Conservation (phyloP, 2,329 filamentous ascomycete genomes). For the Atkinsonella hypoxylon region DNA sequence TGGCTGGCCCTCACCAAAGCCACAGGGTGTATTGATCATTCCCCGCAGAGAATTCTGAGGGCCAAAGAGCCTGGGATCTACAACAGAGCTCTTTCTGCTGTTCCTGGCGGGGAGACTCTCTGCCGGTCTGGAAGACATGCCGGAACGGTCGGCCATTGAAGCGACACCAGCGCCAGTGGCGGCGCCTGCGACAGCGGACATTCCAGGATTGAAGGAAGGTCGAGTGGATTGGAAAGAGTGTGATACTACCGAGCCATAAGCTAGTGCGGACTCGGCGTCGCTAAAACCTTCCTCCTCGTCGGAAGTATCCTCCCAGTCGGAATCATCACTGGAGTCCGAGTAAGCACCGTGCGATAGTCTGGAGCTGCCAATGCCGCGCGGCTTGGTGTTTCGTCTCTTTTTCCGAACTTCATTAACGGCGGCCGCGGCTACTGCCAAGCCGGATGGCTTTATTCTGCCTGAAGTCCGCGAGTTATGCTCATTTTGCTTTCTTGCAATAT, state of each 20-base stretch:
- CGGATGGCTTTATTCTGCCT: slow-evolving; percentile 17
- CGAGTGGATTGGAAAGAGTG: slow-evolving; percentile 12
- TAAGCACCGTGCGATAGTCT: slow-evolving; percentile 24
- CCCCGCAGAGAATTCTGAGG: slow-evolving; percentile 49
- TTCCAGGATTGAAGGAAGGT: background rate
- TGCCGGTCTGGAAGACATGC: background rate
- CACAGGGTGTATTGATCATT: slow-evolving; percentile 38
- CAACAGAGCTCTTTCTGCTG: slow-evolving; percentile 34
- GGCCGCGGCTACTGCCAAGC: slow-evolving; percentile 25
- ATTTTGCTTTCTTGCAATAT: slow-evolving; percentile 40
- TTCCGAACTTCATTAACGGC: slow-evolving; percentile 30
- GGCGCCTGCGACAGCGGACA: slow-evolving; percentile 18
- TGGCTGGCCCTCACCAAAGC: slow-evolving; percentile 30
- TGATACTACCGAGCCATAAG: slow-evolving; percentile 21
- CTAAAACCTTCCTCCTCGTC: slow-evolving; percentile 28
- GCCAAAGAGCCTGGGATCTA: slow-evolving; percentile 47
- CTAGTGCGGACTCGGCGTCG: slow-evolving; percentile 28
- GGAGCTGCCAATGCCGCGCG: slow-evolving; percentile 28
- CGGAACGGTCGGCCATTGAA: slow-evolving; percentile 3
- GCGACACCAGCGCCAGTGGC: slow-evolving; percentile 18
- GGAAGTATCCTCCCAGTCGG: slow-evolving; percentile 46
- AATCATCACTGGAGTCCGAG: slow-evolving; percentile 28
- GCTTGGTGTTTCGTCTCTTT: slow-evolving; percentile 21
- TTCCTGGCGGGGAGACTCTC: slow-evolving; percentile 10
- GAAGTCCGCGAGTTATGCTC: slow-evolving; percentile 33